Conservation (phyloP, 1,284 basidiomycete species). For the Puccinia hordei region DNA sequence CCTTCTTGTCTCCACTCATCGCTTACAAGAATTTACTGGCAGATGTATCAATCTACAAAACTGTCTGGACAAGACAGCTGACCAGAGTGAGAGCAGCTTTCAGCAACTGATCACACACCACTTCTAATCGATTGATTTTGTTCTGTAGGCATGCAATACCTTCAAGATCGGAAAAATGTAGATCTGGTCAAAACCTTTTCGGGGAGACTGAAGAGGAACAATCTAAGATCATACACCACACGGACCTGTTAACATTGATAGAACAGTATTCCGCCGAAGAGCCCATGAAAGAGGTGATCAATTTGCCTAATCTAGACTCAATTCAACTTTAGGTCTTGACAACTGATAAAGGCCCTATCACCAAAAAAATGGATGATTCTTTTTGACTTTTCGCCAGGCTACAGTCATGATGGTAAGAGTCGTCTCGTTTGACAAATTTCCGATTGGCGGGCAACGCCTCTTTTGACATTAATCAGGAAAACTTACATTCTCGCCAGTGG, state of each 20-base stretch:
- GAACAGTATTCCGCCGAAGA: conserved; percentile 24
- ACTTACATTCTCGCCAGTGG: background rate
- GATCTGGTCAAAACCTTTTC: background rate
- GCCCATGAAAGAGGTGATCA: conserved; percentile 10
- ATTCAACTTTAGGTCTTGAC: background rate
- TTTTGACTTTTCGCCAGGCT: background rate
- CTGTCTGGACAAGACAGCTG: conserved; percentile 1
- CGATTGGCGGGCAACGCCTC: background rate
- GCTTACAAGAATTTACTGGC: conserved; percentile 2
- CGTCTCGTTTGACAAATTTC: background rate
- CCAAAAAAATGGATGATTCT: background rate
- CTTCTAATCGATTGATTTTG: background rate
- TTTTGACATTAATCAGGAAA: background rate
- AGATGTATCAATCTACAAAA: conserved; percentile 20
- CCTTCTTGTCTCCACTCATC: background rate
- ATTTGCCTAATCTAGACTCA: background rate
- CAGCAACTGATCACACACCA: too few relatives aligned
- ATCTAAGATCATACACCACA: background rate
- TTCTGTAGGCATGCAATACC: background rate
- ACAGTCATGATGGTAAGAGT: background rate
- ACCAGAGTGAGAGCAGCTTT: background rate
- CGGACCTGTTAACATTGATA: conserved; percentile 13
- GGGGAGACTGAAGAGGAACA: background rate
- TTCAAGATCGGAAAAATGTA: background rate
- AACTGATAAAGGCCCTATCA: background rate